phyloP scores from a whole-genome alignment of 2,329 filamentous ascomycete species.

The Aspergillus fumigatus region DNA sequence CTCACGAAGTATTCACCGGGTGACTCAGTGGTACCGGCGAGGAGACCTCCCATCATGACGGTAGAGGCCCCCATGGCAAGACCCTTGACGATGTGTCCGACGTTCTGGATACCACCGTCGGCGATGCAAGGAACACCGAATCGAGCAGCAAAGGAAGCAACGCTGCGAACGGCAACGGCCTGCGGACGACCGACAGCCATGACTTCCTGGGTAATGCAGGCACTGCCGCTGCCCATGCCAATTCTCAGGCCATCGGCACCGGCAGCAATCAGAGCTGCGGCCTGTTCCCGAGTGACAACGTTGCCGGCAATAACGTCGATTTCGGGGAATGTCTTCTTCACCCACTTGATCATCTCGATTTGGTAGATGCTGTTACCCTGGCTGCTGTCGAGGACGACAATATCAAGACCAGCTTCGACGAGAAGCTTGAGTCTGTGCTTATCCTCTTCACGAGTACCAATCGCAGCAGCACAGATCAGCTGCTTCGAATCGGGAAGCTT shows the following conservation, averaged over 20 bases:
- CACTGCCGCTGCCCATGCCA: conserved; percentile 96
- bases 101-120: conserved; percentile 95
- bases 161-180: conserved; percentile 86
- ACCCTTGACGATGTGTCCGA: conserved; percentile 98
- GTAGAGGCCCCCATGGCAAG: conserved; percentile 89
- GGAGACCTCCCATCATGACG: conserved; percentile 98
- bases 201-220: conserved; percentile 98
- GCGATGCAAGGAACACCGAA: conserved; percentile 98
- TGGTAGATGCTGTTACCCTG: conserved; percentile 99
- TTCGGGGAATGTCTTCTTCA: conserved; percentile 79
- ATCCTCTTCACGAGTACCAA: conserved; percentile 92
- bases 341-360: conserved; percentile 95
- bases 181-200: conserved; percentile 98
- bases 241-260: conserved; percentile 96
- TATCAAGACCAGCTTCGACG: conserved; percentile 89
- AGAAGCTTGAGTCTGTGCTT: conserved; percentile 80
- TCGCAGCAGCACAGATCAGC: conserved; percentile 89
- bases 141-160: conserved; percentile 79
- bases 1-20: conserved; percentile 96
- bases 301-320: conserved; percentile 98
- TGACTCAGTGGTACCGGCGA: conserved; percentile 95
- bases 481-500: conserved; percentile 98
- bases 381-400: conserved; percentile 91
- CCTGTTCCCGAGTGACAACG: conserved; percentile 96
- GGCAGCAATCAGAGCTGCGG: conserved; percentile 83